Evolutionary conservation across 2,329 filamentous ascomycete species (phyloP).

Genomic region (Diatrype stigma): DNA sequence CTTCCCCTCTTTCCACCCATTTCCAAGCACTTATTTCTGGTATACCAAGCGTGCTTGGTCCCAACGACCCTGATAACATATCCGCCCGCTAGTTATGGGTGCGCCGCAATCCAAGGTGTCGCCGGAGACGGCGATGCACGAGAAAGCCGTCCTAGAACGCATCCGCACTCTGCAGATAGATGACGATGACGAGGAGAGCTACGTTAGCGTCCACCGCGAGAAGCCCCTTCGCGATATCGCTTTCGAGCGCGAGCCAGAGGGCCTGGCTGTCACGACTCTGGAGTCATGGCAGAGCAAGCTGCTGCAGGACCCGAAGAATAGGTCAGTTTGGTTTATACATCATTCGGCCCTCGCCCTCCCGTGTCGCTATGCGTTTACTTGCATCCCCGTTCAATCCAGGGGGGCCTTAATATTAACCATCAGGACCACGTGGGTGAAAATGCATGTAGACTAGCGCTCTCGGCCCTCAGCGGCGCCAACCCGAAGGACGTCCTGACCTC

Average conservation of each 20-base stretch:
- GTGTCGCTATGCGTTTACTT: neutral
- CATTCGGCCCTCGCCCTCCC: neutral
- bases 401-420: no score
- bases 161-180: conserved; percentile 42
- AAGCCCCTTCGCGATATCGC: conserved; percentile 24
- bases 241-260: conserved; percentile 32
- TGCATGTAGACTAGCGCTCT: conserved; percentile 75
- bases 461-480: conserved; percentile 65
- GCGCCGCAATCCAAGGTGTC: conserved; percentile 38
- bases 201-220: conserved; percentile 46
- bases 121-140: conserved; percentile 24
- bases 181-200: conserved; percentile 40
- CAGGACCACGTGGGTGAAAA: no score
- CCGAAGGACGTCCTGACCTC: conserved; percentile 64
- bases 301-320: conserved; percentile 62
- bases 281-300: conserved; percentile 58
- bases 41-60: no score
- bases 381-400: no score
- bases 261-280: conserved; percentile 48
- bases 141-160: conserved; percentile 42
- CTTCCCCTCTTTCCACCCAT: no score
- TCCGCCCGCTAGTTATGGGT: conserved; percentile 38
- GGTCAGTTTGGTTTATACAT: conserved; percentile 39
- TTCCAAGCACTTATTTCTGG: no score
- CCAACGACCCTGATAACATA: no score